Evolutionary conservation across 805 yeast species (phyloP), one percentile per base, ranked within the genome.

Genomic region (Candida silvatica): DNA sequence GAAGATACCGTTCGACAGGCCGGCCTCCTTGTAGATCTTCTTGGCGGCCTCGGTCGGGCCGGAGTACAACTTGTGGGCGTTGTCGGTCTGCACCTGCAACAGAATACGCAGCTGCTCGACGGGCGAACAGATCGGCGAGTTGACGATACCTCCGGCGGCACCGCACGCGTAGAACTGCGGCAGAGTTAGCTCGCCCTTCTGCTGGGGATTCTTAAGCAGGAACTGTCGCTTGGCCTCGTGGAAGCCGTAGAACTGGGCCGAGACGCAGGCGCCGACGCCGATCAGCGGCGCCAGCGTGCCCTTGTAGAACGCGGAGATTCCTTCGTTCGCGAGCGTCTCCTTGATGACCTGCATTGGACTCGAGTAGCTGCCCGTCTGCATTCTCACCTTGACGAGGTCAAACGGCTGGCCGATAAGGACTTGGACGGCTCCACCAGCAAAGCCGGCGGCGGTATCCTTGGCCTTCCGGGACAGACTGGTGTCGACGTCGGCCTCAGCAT

Each of bases 251-350:
- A 77, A 78, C 47, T 77, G 85, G 22, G 77, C 57, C 2, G 81
- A 74, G 6, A 77, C 85, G 59, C 85, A 77, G 1, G 71, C 77
- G 1, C 83, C 77, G 4, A 78, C 85, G 5, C 84, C 83, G 31
- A 77, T 42, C 35, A 77, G 61, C n/a, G 84, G 84, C 3, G 82
- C 82, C 32, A 77, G 58, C 5, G 81, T 79, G 16, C 84, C 84
- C 49, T 77, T 61, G 54, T 78, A 77, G 45, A 77, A 72, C 0
- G 83, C 83, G 14, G 56, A 42, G n/a, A 67, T 56, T 2, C 85
- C 85, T 51, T 77, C 84, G 29, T 69, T 71, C 25, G 63, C 64
- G 31, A 78, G 46, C 0, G 83, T 75, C 24, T 64, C 66, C 34
- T 64, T 65, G 25, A 77, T 50, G 12, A 78, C 76, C 32, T 62